phyloP scores from a whole-genome alignment of 2,329 filamentous ascomycete species.

The Stagonosporopsis cucurbitacearum region DNA sequence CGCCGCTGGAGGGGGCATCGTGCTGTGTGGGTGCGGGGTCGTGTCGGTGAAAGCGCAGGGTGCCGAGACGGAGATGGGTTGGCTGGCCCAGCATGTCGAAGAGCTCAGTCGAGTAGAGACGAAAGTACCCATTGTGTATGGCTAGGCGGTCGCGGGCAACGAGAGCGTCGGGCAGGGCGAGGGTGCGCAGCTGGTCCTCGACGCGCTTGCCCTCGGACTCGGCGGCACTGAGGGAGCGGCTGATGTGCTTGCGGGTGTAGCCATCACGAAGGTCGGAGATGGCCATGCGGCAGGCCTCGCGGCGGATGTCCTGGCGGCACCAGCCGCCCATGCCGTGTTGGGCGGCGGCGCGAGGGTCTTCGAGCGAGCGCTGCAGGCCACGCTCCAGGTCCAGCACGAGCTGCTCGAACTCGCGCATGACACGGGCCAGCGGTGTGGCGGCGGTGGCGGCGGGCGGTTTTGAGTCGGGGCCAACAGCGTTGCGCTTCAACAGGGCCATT shows the following conservation, averaged over 20 bases:
- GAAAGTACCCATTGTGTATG: conserved; percentile 45
- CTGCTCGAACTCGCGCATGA: conserved; percentile 45
- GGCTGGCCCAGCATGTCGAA: conserved; percentile 46
- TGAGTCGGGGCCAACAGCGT: conserved; percentile 27
- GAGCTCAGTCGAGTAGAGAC: conserved; percentile 45
- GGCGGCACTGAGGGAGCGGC: conserved; percentile 35
- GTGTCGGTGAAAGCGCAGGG: conserved; percentile 42
- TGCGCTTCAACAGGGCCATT: conserved; percentile 41
- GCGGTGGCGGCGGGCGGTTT: conserved; percentile 10
- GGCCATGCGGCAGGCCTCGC: conserved; percentile 43
- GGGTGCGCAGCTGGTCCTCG: conserved; percentile 39
- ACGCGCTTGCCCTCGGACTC: conserved; percentile 40
- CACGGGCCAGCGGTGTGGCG: conserved; percentile 35
- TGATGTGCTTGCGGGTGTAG: conserved; percentile 44
- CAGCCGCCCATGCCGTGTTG: conserved; percentile 2
- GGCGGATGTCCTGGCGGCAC: conserved; percentile 29
- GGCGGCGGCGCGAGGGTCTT: conserved; percentile 2
- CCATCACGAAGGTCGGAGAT: conserved; percentile 39
- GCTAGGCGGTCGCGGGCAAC: conserved; percentile 25
- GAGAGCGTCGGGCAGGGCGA: conserved; percentile 11
- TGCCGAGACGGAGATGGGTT: conserved; percentile 44
- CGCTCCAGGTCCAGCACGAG: conserved; percentile 39
- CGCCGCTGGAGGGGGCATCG: conserved; percentile 11
- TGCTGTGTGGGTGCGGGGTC: neutral
- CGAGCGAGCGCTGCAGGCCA: conserved; percentile 39